Evolutionary conservation across 768 basidiomycete genomes (phyloP), one percentile per base, ranked within the genome.

Genomic region (Collybia mongolica): DNA sequence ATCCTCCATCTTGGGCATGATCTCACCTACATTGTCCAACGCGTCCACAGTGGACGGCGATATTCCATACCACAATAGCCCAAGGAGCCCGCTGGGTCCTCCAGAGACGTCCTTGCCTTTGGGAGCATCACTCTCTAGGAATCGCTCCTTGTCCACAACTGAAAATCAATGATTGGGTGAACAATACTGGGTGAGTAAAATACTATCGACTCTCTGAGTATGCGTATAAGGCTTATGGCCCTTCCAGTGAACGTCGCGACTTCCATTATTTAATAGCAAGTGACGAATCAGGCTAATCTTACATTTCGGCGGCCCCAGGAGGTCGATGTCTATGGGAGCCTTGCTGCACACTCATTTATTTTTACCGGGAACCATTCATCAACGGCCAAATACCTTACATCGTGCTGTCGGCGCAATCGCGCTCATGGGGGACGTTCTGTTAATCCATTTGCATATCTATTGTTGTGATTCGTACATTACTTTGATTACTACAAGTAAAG

Each of bases 1-100:
- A 1, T 67, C 68, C 35, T 72, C 74, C 7, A 71, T 76, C 24
- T 62, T 74, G 54, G 70, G 65, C 49, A 45, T 72, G 28, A 59
- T 74, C 4, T 72, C 76, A 14, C 73, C 76, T 0, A 57, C 60
- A 19, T 48, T 60, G n/a, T 59, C 61, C 1, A 43, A 57, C 6
- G 44, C 52, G 40, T 55, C 57, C 0, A 52, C 54, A 6, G 51
- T 23, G 18, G 54, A 52, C 12, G 29, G 49, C 51, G 46, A 57
- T 52, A 35, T 49, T 57, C 32, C 47, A 39, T 18, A 56, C 59
- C 41, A 49, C 9, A 48, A 46, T 40, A 55, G 23, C 43, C 48
- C 55, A n/a, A 56, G 41, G 47, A 45, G 44, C 6, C 57, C 55
- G 12, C 48, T 56, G n/a, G 60, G 44, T n/a, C 58, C 58, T 28